A percentile compares a stretch with the other conserved stretches of the same genome.
Evolutionary conservation across 2,329 filamentous ascomycete genomes (phyloP).

Genomic region (Colletotrichum horii): DNA sequence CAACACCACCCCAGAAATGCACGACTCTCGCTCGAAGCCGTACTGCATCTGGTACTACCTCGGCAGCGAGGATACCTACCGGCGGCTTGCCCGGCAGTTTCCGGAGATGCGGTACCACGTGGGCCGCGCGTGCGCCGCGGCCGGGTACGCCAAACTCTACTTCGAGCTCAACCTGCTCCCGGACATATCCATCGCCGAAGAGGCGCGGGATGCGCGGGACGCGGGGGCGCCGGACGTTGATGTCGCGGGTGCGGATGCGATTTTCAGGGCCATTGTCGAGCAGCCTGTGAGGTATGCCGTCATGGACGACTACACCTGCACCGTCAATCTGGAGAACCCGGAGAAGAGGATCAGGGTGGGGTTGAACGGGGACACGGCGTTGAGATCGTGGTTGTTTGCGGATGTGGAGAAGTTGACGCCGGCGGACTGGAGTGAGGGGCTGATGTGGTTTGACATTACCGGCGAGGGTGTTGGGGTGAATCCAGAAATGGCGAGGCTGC

Average conservation of each 20-base stretch:
- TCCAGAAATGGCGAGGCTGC: background rate
- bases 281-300: conserved; percentile 30
- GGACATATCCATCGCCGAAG: conserved; percentile 39
- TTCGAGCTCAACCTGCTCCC: conserved; percentile 39
- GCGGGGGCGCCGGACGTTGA: background rate
- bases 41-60: conserved; percentile 47
- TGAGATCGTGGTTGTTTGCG: background rate
- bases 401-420: background rate
- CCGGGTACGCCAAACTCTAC: conserved; percentile 39
- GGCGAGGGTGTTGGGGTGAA: background rate
- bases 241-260: conserved; percentile 2
- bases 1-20: conserved; percentile 25
- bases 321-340: background rate
- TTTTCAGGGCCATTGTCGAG: conserved; percentile 36
- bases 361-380: background rate
- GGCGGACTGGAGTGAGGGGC: background rate
- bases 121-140: conserved; percentile 43
- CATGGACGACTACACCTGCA: conserved; percentile 41
- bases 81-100: conserved; percentile 33
- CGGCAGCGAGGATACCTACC: conserved; percentile 40
- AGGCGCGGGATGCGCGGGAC: conserved; percentile 33
- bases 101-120: conserved; percentile 41
- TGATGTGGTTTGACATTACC: background rate
- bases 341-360: background rate
- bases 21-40: conserved; percentile 26